phyloP scores from a whole-genome alignment of 148 eudicot species.

The Fallopia convolvulus region DNA sequence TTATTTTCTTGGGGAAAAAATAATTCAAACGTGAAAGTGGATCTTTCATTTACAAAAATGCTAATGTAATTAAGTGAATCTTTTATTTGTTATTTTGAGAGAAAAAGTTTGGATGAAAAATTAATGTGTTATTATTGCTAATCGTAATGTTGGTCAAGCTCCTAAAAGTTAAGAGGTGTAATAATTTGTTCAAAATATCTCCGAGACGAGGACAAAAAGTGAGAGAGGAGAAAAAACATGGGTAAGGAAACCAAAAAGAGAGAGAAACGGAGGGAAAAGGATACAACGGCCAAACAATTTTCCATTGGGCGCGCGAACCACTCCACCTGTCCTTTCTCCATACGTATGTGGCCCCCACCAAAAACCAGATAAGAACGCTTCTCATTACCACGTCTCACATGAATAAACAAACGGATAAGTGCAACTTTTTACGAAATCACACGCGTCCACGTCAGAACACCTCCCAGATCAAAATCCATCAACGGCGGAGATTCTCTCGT shows the following conservation, averaged over 20 bases:
- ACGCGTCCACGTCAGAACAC: neutral
- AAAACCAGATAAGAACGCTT: slow-evolving; percentile 19
- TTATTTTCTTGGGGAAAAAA: too few relatives aligned
- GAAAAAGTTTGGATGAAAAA: too few relatives aligned
- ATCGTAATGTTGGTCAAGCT: too few relatives aligned
- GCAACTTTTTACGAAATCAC: neutral
- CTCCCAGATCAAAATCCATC: neutral
- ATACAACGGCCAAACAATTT: neutral
- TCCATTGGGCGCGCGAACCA: slow-evolving; percentile 4
- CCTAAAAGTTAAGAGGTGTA: too few relatives aligned
- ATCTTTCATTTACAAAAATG: too few relatives aligned
- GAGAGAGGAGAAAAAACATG: too few relatives aligned
- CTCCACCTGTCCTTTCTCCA: neutral
- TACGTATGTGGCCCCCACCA: slow-evolving; percentile 17
- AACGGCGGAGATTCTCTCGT: neutral
- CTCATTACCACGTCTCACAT: too few relatives aligned
- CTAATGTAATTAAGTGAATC: too few relatives aligned
- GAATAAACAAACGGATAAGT: neutral
- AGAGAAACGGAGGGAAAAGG: neutral
- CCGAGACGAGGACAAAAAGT: neutral
- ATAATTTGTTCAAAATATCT: neutral
- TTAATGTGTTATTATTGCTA: too few relatives aligned
- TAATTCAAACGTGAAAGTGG: too few relatives aligned
- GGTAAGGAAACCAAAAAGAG: neutral
- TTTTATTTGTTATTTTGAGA: too few relatives aligned